Percentiles rank a stretch among this genome's conserved stretches.
phyloP scores from a whole-genome alignment of 495 filamentous ascomycete genomes.

The Polyplosphaeria fusca region DNA sequence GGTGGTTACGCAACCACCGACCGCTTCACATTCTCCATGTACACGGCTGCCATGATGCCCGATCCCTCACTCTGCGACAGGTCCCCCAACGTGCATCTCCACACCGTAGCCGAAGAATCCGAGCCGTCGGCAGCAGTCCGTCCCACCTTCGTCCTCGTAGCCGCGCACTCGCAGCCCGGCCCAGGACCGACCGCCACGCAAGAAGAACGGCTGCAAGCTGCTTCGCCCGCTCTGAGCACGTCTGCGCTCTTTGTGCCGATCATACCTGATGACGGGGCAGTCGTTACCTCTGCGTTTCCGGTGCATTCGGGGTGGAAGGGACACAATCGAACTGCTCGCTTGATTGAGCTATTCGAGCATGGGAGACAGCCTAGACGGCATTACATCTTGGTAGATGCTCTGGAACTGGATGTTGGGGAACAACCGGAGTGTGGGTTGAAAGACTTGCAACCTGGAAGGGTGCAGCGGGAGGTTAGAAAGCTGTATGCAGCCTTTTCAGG shows the following conservation, averaged over 20 bases:
- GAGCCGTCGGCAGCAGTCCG: conserved; percentile 9
- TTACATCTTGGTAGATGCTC: conserved; percentile 28
- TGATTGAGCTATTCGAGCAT: background rate
- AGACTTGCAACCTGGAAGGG: conserved; percentile 12
- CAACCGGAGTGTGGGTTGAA: background rate
- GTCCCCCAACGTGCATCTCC: conserved; percentile 6
- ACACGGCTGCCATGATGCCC: conserved; percentile 7
- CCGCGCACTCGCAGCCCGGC: conserved; percentile 25
- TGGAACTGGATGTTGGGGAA: conserved; percentile 18
- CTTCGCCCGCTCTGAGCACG: conserved; percentile 21
- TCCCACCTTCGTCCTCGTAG: conserved; percentile 24
- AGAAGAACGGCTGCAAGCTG: conserved; percentile 29
- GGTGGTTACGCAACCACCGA: conserved; percentile 7
- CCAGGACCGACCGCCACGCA: conserved; percentile 27
- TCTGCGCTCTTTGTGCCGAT: conserved; percentile 22
- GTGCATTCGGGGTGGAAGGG: conserved; percentile 25
- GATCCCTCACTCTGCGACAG: conserved; percentile 12
- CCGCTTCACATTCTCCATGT: conserved; percentile 11
- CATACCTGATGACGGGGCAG: conserved; percentile 11
- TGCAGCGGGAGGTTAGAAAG: conserved; percentile 25
- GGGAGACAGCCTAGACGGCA: conserved; percentile 10
- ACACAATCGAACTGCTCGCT: conserved; percentile 24
- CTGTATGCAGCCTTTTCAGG: conserved; percentile 25
- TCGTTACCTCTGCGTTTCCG: conserved; percentile 22
- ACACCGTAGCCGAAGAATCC: conserved; percentile 14